Percentiles rank a stretch among this genome's conserved stretches.
Conservation (phyloP, 2,329 filamentous ascomycete species). For the Juglanconis oblonga region DNA sequence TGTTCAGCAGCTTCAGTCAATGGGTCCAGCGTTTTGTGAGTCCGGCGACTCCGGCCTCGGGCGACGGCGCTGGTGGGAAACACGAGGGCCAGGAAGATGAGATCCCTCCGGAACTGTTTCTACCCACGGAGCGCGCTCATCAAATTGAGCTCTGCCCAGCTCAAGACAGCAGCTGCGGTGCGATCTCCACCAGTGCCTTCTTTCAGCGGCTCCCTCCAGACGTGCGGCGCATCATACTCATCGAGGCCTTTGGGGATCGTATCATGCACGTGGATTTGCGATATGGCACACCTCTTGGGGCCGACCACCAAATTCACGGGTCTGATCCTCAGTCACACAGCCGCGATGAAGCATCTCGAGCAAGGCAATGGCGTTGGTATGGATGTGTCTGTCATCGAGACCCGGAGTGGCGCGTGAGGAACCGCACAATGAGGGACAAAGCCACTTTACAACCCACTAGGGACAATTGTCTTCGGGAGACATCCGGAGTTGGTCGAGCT, state of each 20-base stretch:
- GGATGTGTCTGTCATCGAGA: conserved; percentile 9
- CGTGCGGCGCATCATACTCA: conserved; percentile 4
- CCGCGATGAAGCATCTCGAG: not conserved
- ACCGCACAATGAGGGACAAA: not conserved
- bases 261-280: not conserved
- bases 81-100: not conserved
- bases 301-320: not conserved
- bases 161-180: not conserved
- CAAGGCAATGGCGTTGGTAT: conserved; percentile 4
- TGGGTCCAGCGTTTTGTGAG: too few species aligned
- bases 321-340: not conserved
- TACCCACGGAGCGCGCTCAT: not conserved
- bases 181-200: not conserved
- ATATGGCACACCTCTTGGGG: not conserved
- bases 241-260: conserved; percentile 8
- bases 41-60: too few species aligned
- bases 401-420: not conserved
- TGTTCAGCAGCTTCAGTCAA: too few species aligned
- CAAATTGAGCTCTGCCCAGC: not conserved
- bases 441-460: not conserved
- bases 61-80: not conserved
- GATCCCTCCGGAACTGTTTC: not conserved
- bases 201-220: conserved; percentile 2
- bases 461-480: not conserved
- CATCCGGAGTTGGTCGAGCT: too few species aligned